Base-by-base conservation (phyloP, 2,329 filamentous ascomycete genomes). In the Madurella fahalii region DNA sequence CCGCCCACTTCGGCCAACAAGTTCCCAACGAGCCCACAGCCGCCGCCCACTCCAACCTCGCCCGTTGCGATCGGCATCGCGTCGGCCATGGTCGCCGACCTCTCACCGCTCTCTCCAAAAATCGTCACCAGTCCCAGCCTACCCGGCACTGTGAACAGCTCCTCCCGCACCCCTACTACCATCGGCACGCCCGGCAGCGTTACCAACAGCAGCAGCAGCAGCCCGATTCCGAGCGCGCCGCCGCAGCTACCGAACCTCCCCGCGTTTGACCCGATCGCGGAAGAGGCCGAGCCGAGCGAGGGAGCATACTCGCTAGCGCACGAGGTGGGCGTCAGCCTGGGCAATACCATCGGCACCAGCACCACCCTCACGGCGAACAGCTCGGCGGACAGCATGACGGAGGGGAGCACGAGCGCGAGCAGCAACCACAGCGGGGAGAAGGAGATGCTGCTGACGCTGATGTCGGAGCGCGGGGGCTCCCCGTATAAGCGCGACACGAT, bases 301-400 rank as follows among this genome's bases (percentile, higher is more conserved):
- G 51, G 37, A 42, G 53, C 39, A 8, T 39, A 44, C 25, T 39
- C 47, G 12, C 34, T 51, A 37, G 48, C 37, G 37, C 50, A 44
- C 13, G 42, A 45, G 13, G 39, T 16, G 31, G 56, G 30, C 50
- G 56, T 16, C 40, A 20, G 18, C 41, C 41, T 25, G 25, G 42
- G 18, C 9, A 30, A n/a, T 20, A 45, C 20, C 42, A 45, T 16
- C 8, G 17, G 15, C 40, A 9, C n/a, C n/a, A 17, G 17, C 25
- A 43, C 39, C 20, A 47, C 25, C 20, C 52, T 47, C 15, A 40
- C 54, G 20, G 52, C 51, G 39, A 56, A 40, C n/a, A 58, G 56
- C 40, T 62, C 65, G 11, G 60, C 61, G 30, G 64, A 65, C 39
- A 66, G 63, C 58, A 64, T 68, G 63, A 67, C 66, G 17, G 64